phyloP scores from a whole-genome alignment of 805 yeast genomes.

The Yueomyces sinensis region DNA sequence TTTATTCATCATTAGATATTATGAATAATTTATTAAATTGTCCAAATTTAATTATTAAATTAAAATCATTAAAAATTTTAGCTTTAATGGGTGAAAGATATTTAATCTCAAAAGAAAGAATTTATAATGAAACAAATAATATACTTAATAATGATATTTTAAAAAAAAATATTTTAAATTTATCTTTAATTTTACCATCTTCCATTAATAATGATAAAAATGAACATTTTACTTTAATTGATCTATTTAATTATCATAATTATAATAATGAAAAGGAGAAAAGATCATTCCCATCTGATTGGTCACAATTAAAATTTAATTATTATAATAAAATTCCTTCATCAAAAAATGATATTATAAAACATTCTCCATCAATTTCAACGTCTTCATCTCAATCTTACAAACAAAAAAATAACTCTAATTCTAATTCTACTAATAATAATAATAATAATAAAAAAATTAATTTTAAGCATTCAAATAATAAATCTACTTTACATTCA shows the following conservation, averaged over 20 bases:
- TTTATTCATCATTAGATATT: constrained; percentile 55
- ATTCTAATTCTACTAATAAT: background rate
- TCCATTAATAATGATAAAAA: constrained; percentile 27
- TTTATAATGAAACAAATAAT: constrained; percentile 11
- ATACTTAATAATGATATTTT: constrained; percentile 18
- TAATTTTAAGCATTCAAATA: background rate
- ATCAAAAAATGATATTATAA: no score
- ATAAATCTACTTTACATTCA: background rate
- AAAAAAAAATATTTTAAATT: constrained; percentile 34
- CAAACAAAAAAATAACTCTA: background rate
- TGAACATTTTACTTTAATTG: constrained; percentile 33
- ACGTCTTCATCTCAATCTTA: background rate
- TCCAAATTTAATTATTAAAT: constrained; percentile 44
- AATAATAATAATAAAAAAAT: background rate
- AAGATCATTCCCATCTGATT: constrained; percentile 37
- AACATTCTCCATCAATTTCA: background rate
- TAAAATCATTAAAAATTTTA: constrained; percentile 48
- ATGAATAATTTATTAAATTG: constrained; percentile 45
- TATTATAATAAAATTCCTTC: constrained; percentile 27
- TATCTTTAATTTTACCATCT: constrained; percentile 45
- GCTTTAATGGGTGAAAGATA: constrained; percentile 49
- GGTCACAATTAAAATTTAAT: constrained; percentile 42
- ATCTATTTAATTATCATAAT: constrained; percentile 28
- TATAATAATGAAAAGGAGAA: no score
- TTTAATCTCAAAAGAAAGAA: constrained; percentile 25